Percentiles rank a stretch among this genome's conserved stretches.
phyloP scores from a whole-genome alignment of 2,329 filamentous ascomycete genomes.

The Colletotrichum eleusines region DNA sequence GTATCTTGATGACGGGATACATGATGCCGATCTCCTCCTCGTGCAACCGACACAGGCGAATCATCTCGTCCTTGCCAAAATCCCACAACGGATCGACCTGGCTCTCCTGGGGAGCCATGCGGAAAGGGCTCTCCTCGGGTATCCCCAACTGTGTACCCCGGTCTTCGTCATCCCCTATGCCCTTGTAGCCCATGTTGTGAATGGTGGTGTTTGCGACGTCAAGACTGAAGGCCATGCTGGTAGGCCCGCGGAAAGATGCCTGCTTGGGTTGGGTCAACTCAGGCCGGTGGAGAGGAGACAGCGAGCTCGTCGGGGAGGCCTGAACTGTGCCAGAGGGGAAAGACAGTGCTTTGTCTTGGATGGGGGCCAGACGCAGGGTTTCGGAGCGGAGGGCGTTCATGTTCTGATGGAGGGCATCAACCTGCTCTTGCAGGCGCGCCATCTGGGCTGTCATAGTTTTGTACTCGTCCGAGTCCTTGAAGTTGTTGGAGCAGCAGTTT shows the following conservation, averaged over 20 bases:
- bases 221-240: slow-evolving; percentile 86
- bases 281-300: slow-evolving; percentile 58
- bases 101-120: slow-evolving; percentile 32
- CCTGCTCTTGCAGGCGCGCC: slow-evolving; percentile 82
- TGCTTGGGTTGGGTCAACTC: slow-evolving; percentile 65
- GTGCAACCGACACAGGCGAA: slow-evolving; percentile 82
- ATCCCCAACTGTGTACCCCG: slow-evolving; percentile 55
- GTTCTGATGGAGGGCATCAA: slow-evolving; percentile 80
- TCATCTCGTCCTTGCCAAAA: slow-evolving; percentile 81
- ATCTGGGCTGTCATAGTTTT: slow-evolving; percentile 83
- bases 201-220: slow-evolving; percentile 89
- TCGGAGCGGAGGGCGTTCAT: slow-evolving; percentile 76
- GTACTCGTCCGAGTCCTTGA: slow-evolving; percentile 95
- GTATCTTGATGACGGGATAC: slow-evolving; percentile 87
- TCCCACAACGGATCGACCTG: slow-evolving; percentile 81
- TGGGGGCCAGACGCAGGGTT: slow-evolving; percentile 57
- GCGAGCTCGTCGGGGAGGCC: slow-evolving; percentile 59
- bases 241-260: slow-evolving; percentile 83
- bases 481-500: slow-evolving; percentile 78
- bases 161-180: slow-evolving; percentile 71
- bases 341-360: slow-evolving; percentile 56
- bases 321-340: slow-evolving; percentile 53
- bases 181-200: slow-evolving; percentile 88
- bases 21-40: slow-evolving; percentile 93
- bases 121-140: slow-evolving; percentile 28